These are phyloP conservation scores for Pycnococcus provasolii DNA, from an alignment of 139 green algal species.

Conservation along the genomic window DNA sequence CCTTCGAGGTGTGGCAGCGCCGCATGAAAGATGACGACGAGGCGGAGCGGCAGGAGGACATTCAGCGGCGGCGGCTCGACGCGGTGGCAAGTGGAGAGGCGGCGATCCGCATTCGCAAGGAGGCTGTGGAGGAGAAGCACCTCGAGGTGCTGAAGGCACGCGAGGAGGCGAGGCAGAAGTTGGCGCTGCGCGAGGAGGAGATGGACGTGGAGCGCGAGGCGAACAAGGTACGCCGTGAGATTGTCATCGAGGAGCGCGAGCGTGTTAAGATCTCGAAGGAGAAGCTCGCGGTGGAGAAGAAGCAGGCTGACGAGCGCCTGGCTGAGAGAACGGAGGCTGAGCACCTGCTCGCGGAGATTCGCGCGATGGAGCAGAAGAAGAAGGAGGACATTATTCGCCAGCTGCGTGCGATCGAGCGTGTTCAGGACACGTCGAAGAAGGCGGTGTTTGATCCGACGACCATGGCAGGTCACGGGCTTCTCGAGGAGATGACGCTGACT, in stretches of 20 bases:
- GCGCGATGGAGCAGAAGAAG: conserved; percentile 43
- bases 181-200: conserved; percentile 34
- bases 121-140: conserved; percentile 25
- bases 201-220: conserved; percentile 32
- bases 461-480: conserved; percentile 22
- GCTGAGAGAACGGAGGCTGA: conserved; percentile 37
- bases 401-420: neutral
- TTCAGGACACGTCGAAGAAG: neutral
- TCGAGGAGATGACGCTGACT: conserved; percentile 50
- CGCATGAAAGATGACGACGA: conserved; percentile 39
- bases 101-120: neutral
- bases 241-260: conserved; percentile 34
- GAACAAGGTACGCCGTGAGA: conserved; percentile 31
- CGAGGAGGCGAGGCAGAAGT: conserved; percentile 32
- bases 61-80: neutral
- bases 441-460: conserved; percentile 43
- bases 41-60: conserved; percentile 30
- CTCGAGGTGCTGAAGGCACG: conserved; percentile 26
- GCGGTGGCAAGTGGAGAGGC: neutral
- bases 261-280: conserved; percentile 12
- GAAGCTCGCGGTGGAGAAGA: conserved; percentile 33
- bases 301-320: conserved; percentile 35
- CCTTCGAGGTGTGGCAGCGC: conserved; percentile 44
- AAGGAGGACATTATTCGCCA: neutral
- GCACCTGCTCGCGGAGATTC: conserved; percentile 25